Conservation (phyloP, 2,329 filamentous ascomycete species). For the Penicillium capsulatum region DNA sequence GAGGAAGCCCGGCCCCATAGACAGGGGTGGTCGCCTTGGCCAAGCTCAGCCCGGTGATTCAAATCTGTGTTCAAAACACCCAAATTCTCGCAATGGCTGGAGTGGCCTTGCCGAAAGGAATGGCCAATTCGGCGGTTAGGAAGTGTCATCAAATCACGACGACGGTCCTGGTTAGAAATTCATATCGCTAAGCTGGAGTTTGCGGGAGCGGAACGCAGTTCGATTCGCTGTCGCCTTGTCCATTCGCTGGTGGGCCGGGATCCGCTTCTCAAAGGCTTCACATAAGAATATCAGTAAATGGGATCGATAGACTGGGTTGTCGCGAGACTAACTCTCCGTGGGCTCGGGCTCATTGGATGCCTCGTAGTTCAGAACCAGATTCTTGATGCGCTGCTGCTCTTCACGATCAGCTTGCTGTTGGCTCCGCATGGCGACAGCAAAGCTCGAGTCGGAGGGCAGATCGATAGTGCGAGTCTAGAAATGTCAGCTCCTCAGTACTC, state of each 20-base stretch:
- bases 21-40: too few relatives aligned
- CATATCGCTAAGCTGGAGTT: slow-evolving; percentile 92
- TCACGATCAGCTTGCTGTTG: slow-evolving; percentile 93
- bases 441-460: slow-evolving; percentile 78
- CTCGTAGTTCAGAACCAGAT: slow-evolving; percentile 93
- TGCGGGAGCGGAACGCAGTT: slow-evolving; percentile 75
- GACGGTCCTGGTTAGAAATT: slow-evolving; percentile 84
- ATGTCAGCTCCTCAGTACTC: not conserved
- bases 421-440: slow-evolving; percentile 91
- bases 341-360: slow-evolving; percentile 77
- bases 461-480: slow-evolving; percentile 84
- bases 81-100: too few relatives aligned
- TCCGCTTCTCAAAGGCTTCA: slow-evolving; percentile 39
- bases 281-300: too few relatives aligned
- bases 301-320: too few relatives aligned
- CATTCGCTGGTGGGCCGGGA: slow-evolving; percentile 36
- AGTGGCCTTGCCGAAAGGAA: too few relatives aligned
- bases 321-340: slow-evolving; percentile 67
- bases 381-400: slow-evolving; percentile 98
- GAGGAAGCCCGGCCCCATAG: too few relatives aligned
- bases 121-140: too few relatives aligned
- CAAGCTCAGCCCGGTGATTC: too few relatives aligned
- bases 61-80: too few relatives aligned
- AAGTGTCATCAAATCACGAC: too few relatives aligned
- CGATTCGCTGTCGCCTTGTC: slow-evolving; percentile 42